phyloP scores from a whole-genome alignment of 805 yeast genomes.

The Starmerella geochares region DNA sequence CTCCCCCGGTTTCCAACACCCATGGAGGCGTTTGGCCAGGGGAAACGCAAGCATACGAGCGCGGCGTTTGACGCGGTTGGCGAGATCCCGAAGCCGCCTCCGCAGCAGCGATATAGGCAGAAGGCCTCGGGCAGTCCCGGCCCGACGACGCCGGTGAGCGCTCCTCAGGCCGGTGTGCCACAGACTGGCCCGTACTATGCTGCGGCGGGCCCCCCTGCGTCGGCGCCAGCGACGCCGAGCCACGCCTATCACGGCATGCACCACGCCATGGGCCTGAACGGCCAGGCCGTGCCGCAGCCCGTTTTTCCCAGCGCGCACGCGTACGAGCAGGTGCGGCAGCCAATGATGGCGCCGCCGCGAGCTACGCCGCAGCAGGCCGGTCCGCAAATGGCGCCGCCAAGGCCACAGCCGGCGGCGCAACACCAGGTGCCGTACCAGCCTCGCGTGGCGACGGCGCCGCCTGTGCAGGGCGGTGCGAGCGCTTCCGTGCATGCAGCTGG shows the following conservation, averaged over 20 bases:
- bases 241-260: background rate
- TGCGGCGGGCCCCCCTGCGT: background rate
- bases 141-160: constrained; percentile 2
- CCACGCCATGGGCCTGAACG: background rate
- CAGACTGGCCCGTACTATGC: constrained; percentile 3
- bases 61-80: constrained; percentile 20
- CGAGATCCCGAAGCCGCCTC: constrained; percentile 24
- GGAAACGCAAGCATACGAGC: constrained; percentile 11
- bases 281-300: background rate
- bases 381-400: background rate
- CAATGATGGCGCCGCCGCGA: too few species aligned
- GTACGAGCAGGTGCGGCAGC: background rate
- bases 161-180: too few species aligned
- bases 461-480: background rate
- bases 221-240: constrained; percentile 1
- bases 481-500: background rate
- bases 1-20: constrained; percentile 28
- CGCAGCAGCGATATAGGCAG: constrained; percentile 21
- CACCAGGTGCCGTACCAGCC: background rate
- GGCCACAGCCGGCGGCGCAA: background rate
- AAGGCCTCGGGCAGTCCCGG: background rate
- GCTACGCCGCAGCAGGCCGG: too few species aligned
- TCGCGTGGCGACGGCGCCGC: constrained; percentile 1
- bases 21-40: constrained; percentile 26
- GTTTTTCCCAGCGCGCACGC: background rate